Conservation (phyloP, 371 early-diverging fungal species). For the Gilbertella persicaria region DNA sequence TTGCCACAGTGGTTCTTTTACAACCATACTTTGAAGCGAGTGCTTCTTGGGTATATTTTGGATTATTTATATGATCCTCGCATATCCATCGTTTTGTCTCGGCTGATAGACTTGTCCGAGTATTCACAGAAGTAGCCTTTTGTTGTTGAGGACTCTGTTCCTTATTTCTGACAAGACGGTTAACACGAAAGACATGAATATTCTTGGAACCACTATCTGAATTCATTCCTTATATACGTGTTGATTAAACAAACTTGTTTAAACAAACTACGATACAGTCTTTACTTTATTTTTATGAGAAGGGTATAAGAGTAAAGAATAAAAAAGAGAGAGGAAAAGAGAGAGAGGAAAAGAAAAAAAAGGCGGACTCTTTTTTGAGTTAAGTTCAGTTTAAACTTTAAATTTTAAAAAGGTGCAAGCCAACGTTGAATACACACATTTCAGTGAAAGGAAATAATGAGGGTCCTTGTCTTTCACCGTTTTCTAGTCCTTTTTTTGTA, state of each 20-base stretch:
- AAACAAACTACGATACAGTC: background rate
- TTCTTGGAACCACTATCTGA: slow-evolving; percentile 7
- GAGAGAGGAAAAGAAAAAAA: background rate
- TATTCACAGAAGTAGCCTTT: slow-evolving; percentile 1
- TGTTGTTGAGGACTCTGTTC: background rate
- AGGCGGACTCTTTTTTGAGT: background rate
- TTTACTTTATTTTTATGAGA: no score
- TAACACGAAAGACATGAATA: slow-evolving; percentile 27
- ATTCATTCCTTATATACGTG: background rate
- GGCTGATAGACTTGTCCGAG: slow-evolving; percentile 24
- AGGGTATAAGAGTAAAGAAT: background rate
- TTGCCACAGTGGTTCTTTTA: slow-evolving; percentile 24
- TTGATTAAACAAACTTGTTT: background rate
- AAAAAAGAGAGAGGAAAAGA: slow-evolving; percentile 1
- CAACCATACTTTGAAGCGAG: slow-evolving; percentile 26
- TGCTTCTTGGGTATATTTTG: slow-evolving; percentile 21
- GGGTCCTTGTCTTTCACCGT: no score
- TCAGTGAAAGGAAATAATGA: no score
- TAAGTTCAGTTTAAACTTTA: slow-evolving; percentile 12
- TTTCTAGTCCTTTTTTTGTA: no score
- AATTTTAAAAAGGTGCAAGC: slow-evolving; percentile 3
- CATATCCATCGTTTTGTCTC: slow-evolving; percentile 26
- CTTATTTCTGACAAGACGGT: slow-evolving; percentile 6
- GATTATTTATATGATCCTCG: slow-evolving; percentile 20
- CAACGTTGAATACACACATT: slow-evolving; percentile 12